Evolutionary conservation across 805 yeast species (phyloP), one percentile per base, ranked within the genome.

Genomic region (Barnettozyma sp.): DNA sequence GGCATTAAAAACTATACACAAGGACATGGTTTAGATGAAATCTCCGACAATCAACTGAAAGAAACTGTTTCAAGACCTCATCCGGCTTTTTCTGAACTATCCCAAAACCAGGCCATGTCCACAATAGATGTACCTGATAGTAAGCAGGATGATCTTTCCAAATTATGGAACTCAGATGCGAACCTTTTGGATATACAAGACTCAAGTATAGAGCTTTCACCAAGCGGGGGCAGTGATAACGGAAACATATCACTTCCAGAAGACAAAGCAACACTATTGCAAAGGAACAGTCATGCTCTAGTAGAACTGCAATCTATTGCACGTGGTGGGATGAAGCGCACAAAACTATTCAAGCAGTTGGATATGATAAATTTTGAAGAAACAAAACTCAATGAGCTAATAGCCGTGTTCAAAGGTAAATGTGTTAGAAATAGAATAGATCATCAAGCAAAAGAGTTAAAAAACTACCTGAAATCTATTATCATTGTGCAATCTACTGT

Each of bases 401-500:
- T 66, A 45, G 56, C 71, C 1, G 36, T 62, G 4, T 49, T 63
- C 8, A 59, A 68, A 36, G 74, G 71, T 7, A 50, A 46, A 7
- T 40, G 40, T 1, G 34, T 59, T 1, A 62, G 76, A 44, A 47
- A 46, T 39, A 46, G 5, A 40, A 59, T 12, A 10, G 38, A 2
- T 14, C 12, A 3, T 6, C 28, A 29, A 30, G 41, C 19, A 13
- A 15, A 15, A 18, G 22, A 4, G 22, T 45, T 22, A 20, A 12
- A 12, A 8, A 30, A 12, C n/a, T 25, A 39, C 13, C 23, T 33
- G 3, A 1, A 14, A 2, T 42, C 47, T 3, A 49, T 76, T 2
- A 49, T 66, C 2, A 51, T 55, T 2, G 42, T 82, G 3, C 92
- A 84, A 55, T 68, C 83, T 1, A 45, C 59, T 6, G 61, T 78